Conservation (phyloP, 768 basidiomycete genomes). For the Imleria badia region DNA sequence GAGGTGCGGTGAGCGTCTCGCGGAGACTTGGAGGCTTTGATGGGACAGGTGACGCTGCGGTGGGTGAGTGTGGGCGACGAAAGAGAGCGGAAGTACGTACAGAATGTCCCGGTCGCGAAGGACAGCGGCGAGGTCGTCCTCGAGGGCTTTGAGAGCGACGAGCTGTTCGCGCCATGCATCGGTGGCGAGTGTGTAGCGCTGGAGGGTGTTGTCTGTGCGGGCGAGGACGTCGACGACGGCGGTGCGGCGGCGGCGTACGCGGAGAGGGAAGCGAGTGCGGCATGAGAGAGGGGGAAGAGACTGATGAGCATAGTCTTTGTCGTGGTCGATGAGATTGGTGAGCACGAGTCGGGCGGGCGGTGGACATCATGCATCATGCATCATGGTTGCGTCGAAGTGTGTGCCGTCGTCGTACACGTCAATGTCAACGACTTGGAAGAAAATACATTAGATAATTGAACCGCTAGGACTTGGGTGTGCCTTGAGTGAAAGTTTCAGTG, state of each 20-base stretch:
- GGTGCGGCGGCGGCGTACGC: conserved; percentile 73
- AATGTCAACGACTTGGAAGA: too few species aligned
- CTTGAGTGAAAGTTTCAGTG: too few species aligned
- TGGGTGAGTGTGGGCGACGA: neutral
- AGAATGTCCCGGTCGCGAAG: conserved; percentile 75
- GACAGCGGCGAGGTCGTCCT: conserved; percentile 71
- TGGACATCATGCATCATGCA: too few species aligned
- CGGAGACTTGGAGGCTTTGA: conserved; percentile 68
- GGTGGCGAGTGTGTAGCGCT: conserved; percentile 55
- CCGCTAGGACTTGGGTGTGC: too few species aligned
- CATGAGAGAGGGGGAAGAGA: conserved; percentile 57
- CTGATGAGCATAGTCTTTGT: conserved; percentile 68
- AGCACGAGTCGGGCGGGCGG: conserved; percentile 69
- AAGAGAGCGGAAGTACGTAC: conserved; percentile 42
- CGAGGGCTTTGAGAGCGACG: conserved; percentile 57
- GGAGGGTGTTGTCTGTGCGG: conserved; percentile 66
- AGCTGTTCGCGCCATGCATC: conserved; percentile 68
- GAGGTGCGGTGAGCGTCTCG: conserved; percentile 39
- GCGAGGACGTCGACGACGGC: conserved; percentile 58
- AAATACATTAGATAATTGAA: too few species aligned
- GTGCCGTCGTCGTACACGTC: too few species aligned
- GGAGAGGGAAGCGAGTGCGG: conserved; percentile 62
- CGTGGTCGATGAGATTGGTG: conserved; percentile 61
- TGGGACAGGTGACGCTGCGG: conserved; percentile 69
- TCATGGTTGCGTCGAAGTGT: conserved; percentile 29